Base-by-base conservation (phyloP, 495 filamentous ascomycete genomes). In the Tuber calosporum region DNA sequence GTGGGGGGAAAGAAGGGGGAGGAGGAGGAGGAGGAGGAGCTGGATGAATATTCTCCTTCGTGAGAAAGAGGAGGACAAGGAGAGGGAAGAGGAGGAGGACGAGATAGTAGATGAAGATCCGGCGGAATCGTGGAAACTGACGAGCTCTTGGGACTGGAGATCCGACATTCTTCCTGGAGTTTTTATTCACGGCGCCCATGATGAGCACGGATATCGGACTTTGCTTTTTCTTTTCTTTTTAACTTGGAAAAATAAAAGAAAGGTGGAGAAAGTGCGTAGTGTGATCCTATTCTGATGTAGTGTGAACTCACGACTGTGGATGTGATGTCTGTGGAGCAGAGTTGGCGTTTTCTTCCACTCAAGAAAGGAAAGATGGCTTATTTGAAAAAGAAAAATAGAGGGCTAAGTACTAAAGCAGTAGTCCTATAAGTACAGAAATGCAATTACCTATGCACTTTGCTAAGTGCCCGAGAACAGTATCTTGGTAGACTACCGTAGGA, bases 201-300 rank as follows among this genome's bases (percentile, higher is more conserved):
- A 15, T 62, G 13, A 19, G 53, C 53, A 62, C 53, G 53, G 53
- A 62, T 62, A 34, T 62, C 13, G 11, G 53, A 34, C 13, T 58
- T 58, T 34, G n/a, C 26, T 62, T 62, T 62, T 62, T 40, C 39
- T 40, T 11, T 40, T 40, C 39, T 40, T 9, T 40, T 62, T 17
- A 26, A 15, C 26, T 5, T 15, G 4, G 11, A 62, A 19, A 34
- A 62, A 62, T 62, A 62, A 62, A 62, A 62, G 53, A 15, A 34
- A 30, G 53, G 53, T 62, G 53, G 53, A 34, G 53, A 34, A 62
- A 62, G 53, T 62, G 53, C 53, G 53, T 62, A 62, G 53, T 62
- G 53, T 34, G 53, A 26, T 62, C 53, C 53, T 34, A 6, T 17
- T 19, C 53, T 6, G 53, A 62, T 34, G 53, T 30, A 15, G 53